Evolutionary conservation across 1,139 yeast species (phyloP), one percentile per base, ranked within the genome.

Genomic region (Geotrichum bryndzae): DNA sequence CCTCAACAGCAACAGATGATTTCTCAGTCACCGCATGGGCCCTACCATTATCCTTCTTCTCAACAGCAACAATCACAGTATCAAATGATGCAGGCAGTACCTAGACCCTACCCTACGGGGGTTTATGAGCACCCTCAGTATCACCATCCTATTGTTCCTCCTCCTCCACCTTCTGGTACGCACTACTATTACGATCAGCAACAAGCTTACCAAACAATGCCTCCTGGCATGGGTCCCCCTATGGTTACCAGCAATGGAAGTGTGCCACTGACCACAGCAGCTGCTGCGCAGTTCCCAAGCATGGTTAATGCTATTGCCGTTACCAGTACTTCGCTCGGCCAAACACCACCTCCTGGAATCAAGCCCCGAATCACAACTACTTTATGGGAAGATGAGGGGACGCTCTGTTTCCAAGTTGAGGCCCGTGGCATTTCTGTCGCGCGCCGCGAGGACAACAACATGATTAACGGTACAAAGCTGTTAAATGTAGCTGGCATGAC

Each of bases 321-420:
- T 3, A 60, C 68, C 3, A 67, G 68, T 1, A 68, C 67, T 46
- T 67, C 71, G 3, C 68, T 68, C 0, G 76, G 71, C 5, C 70
- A 68, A 56, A 54, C 59, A 3, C 65, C 66, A 5, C 63, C 66
- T 83, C 82, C 82, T 23, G 85, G 84, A n/a, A 76, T 87, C 67
- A 81, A 90, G 67, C 97, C 97, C 31, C 80, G 95, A 68, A 95
- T 92, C 65, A 90, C 96, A 59, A 91, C 97, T 31, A 90, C 97
- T 10, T 84, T 90, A 85, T 92, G 98, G 98, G 97, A 92, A 74
- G 97, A 92, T 73, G 97, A 92, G 72, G 88, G 90, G 68, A 92
- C 97, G 0, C 76, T 91, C 60, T 92, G 98, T 73, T 92, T 91
- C 77, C 98, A 82, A 65, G 85, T 83, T 0, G 77, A 80, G 61